Evolutionary conservation across 371 early-diverging fungal species (phyloP).

Genomic region (Rhizopus sp.): DNA sequence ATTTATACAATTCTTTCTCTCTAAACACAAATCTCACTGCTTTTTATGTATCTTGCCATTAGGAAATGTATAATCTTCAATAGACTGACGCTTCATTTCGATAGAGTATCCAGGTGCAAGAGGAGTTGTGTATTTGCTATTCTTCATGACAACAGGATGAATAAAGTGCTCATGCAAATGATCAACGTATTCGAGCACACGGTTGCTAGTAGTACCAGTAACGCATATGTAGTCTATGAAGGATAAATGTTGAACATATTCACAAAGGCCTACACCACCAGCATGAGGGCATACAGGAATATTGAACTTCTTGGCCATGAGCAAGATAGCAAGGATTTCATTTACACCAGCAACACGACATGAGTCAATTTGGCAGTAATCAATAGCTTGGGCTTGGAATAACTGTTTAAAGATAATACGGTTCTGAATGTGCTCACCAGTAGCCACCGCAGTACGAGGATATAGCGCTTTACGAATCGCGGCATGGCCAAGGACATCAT

Average conservation of each 20-base stretch:
- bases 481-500: conserved; percentile 56
- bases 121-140: conserved; percentile 45
- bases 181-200: conserved; percentile 53
- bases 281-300: conserved; percentile 56
- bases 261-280: conserved; percentile 54
- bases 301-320: conserved; percentile 55
- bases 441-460: conserved; percentile 50
- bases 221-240: conserved; percentile 54
- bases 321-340: conserved; percentile 50
- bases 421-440: conserved; percentile 58
- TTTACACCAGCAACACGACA: conserved; percentile 57
- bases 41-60: conserved; percentile 37
- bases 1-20: not conserved
- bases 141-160: conserved; percentile 46
- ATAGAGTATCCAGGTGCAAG: conserved; percentile 50
- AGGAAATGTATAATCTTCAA: conserved; percentile 52
- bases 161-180: conserved; percentile 54
- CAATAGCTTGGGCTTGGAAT: conserved; percentile 55
- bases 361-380: conserved; percentile 53
- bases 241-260: conserved; percentile 54
- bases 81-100: conserved; percentile 51
- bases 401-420: conserved; percentile 56
- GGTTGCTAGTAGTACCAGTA: conserved; percentile 44
- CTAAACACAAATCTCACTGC: not conserved
- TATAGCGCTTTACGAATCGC: conserved; percentile 51